Base-by-base conservation (phyloP, 2,329 filamentous ascomycete species). In the Phialocephala sp. region DNA sequence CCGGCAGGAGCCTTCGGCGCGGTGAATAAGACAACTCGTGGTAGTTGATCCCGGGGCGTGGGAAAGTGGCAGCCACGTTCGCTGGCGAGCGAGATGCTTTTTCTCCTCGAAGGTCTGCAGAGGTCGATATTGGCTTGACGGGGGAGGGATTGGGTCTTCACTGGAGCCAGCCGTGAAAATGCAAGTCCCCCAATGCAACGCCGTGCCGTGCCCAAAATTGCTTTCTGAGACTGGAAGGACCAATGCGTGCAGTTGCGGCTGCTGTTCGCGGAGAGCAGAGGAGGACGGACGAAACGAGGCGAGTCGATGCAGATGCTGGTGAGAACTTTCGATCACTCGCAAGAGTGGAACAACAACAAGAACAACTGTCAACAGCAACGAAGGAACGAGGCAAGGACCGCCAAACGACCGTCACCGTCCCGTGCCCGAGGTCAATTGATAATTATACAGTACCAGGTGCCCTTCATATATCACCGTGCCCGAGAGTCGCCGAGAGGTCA, bases 121-220 rank as follows among this genome's bases (percentile, higher is more conserved):
- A 62, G 59, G 60, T 62, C 66, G 61, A 65, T 58, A 61, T 59
- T 47, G 60, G 63, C 57, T 18, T 27, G 55, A 57, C 55, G 22
- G 36, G 36, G 47, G 35, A 22, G 50, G 32, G 59, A 67, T 65
- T 55, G 52, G 39, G 39, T 59, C 41, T 72, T 73, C 73, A 74
- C 73, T 71, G 70, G 71, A 73, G 65, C 72, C 71, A 72, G 72
- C 71, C 68, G 71, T 74, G 71, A 72, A 72, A 70, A 66, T 52
- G 65, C 63, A 59, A 65, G 43, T 41, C 20, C 54, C 57, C 54
- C 57, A 35, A 59, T 59, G 52, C 32, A 66, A 66, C 47, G 64
- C 62, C 57, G 50, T 60, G 45, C 55, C 50, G 35, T 22, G 39
- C 37, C 37, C 11, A 39, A 55, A 58, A 59, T 62, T 57, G 62